A percentile compares a stretch with the other conserved stretches of the same genome.
Conservation (phyloP, 164 flowering plant species). For the Aristolochia contorta region DNA sequence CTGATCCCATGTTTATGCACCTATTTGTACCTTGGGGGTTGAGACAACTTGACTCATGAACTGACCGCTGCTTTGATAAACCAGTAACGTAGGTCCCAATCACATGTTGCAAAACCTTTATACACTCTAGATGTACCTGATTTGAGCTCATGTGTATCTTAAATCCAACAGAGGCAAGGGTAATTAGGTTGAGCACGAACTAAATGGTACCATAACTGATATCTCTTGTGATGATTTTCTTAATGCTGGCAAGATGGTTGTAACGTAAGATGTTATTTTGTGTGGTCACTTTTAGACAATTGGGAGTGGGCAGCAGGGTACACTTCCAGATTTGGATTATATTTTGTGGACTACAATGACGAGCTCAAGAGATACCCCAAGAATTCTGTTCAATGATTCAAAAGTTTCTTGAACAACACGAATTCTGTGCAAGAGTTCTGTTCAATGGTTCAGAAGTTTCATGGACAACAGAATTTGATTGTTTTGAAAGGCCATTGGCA, state of each 20-base stretch:
- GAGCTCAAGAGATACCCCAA: conserved; percentile 73
- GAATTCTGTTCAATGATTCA: conserved; percentile 7
- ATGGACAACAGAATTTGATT: not conserved
- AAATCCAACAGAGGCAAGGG: no score
- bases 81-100: no score
- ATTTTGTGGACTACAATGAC: conserved; percentile 69
- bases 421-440: conserved; percentile 36
- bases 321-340: conserved; percentile 78
- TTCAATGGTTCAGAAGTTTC: no score
- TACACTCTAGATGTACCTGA: no score
- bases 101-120: no score
- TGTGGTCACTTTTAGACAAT: conserved; percentile 85
- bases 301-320: conserved; percentile 94
- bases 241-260: conserved; percentile 84
- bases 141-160: no score
- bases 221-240: not conserved
- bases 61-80: no score
- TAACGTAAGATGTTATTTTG: conserved; percentile 82
- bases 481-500: not conserved
- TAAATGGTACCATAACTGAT: no score
- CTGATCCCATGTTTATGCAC: no score
- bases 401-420: no score
- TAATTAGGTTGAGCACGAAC: not conserved
- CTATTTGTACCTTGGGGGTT: no score
- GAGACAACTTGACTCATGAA: no score